Conservation (phyloP, 1,139 yeast genomes). For the Geotrichum europaeum region DNA sequence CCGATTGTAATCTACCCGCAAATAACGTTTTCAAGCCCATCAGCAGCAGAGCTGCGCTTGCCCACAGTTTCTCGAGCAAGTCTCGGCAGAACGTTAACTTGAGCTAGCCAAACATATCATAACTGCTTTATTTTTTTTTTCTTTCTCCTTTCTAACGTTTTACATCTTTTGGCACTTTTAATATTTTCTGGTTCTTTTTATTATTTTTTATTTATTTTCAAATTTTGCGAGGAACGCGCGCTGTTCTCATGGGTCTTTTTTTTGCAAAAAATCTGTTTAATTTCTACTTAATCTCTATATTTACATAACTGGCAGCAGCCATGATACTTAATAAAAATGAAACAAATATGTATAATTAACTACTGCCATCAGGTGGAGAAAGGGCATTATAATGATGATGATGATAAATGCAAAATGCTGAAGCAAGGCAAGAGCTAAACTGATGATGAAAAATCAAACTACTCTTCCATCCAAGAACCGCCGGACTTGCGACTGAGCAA, state of each 20-base stretch:
- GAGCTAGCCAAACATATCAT: neutral
- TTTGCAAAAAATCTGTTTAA: neutral
- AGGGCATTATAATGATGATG: neutral
- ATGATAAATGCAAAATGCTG: neutral
- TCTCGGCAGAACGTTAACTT: neutral
- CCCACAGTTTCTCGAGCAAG: neutral
- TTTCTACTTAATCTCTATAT: neutral
- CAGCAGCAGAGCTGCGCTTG: neutral
- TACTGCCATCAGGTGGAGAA: neutral
- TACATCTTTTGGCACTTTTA: neutral
- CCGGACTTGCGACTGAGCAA: neutral
- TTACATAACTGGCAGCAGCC: neutral
- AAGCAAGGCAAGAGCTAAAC: neutral
- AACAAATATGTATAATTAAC: neutral
- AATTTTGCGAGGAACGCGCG: neutral
- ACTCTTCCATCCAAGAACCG: neutral
- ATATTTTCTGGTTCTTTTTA: neutral
- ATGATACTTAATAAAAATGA: neutral
- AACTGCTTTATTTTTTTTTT: neutral
- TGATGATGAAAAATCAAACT: neutral
- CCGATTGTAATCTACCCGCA: neutral
- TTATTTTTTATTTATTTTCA: neutral
- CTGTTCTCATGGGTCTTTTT: neutral
- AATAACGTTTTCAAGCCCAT: slow-evolving; percentile 2
- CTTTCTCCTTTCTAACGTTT: neutral